Base-by-base conservation (phyloP, 2,329 filamentous ascomycete species). In the Fusarium torreyae region DNA sequence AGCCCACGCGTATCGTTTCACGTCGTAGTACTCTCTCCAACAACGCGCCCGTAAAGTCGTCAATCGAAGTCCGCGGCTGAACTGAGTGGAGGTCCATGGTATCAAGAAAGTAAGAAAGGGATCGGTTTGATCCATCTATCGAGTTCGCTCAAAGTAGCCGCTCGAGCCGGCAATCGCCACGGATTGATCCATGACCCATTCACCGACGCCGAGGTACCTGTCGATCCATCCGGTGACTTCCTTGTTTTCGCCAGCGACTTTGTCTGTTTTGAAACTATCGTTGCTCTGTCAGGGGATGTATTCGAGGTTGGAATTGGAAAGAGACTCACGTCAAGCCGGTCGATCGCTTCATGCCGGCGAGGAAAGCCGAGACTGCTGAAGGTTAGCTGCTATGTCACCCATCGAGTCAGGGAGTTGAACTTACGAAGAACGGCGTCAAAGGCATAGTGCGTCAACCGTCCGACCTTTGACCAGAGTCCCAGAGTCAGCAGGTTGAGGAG, bases 121-220 rank as follows among this genome's bases (percentile, higher is more conserved):
- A 44, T 31, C 20, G 38, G 46, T 49, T 38, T 26, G 45, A 38
- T 31, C 43, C 54, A 45, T 75, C 84, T 31, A 97, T 84, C 94
- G 89, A 80, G 89, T 94, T 77, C 96, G 89, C 84, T 98, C 94
- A 79, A 99, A 99, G 82, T 90, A 99, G 63, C 91, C 88, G 78
- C 93, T 97, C 49, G 92, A 91, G 42, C 94, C 92, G 78, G 97
- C 93, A 59, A 98, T 88, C 40, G 94, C 94, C 33, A 98, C 94
- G 31, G 94, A 97, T 84, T 97, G 92, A 81, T 99, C 96, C 94
- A 99, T 97, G 70, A 98, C 92, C 89, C 94, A 97, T 84, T 99
- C 96, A 74, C 96, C 96, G 18, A 98, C 91, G 68, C 94, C 94
- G 43, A 98, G 89, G 80, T 98, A 98, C 79, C 92, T 95, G 77